These are phyloP conservation scores for Leccinum fallax DNA, from an alignment of 1,284 basidiomycete species.

Conservation along the genomic window DNA sequence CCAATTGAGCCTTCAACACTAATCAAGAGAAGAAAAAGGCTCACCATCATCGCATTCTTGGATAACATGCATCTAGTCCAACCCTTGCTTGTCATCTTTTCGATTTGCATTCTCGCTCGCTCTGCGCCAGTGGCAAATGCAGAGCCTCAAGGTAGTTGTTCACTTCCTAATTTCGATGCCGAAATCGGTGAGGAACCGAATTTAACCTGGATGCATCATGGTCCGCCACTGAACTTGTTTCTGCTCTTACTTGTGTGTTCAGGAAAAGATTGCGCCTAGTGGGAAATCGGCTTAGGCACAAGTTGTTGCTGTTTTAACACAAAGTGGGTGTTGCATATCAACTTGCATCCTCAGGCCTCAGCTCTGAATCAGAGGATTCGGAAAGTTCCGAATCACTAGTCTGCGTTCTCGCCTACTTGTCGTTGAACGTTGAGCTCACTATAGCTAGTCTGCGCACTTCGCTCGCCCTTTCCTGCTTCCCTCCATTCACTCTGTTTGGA, in stretches of 20 bases:
- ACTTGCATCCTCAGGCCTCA: not conserved
- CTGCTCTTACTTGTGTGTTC: not conserved
- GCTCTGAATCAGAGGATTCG: not conserved
- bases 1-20: not conserved
- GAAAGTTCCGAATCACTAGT: not conserved
- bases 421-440: not conserved
- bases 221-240: not conserved
- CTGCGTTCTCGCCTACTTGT: not conserved
- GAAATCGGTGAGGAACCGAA: not conserved
- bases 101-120: not conserved
- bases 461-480: not conserved
- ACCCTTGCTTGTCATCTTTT: not conserved
- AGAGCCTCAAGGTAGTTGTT: not conserved
- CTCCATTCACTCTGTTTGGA: not conserved
- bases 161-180: not conserved
- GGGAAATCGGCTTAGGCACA: not conserved
- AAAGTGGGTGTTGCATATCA: not conserved
- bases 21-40: not conserved
- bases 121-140: not conserved
- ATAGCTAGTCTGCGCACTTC: not conserved
- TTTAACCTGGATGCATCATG: not conserved
- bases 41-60: not conserved
- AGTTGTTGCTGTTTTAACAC: not conserved
- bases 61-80: not conserved
- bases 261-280: not conserved